A percentile compares a stretch with the other conserved stretches of the same genome.
These are phyloP conservation scores for Delitschia confertaspora DNA, from an alignment of 495 filamentous ascomycete species.

Conservation along the genomic window DNA sequence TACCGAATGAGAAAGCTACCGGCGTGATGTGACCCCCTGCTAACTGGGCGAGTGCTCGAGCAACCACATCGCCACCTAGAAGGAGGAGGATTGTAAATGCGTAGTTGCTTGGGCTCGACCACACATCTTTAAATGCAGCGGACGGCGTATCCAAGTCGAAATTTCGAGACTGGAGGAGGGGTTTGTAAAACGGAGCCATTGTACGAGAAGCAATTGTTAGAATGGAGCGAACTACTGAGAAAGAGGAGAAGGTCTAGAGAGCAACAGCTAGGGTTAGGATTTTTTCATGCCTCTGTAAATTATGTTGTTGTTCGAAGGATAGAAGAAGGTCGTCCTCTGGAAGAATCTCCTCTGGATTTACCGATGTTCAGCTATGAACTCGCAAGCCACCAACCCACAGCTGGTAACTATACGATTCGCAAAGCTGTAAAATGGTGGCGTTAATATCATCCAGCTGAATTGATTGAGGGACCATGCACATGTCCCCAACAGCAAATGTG, in stretches of 20 bases:
- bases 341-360: neutral
- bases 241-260: too few species aligned
- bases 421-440: too few species aligned
- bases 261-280: neutral
- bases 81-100: constrained; percentile 1
- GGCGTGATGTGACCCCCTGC: constrained; percentile 5
- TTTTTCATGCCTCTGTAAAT: neutral
- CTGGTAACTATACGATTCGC: too few species aligned
- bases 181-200: constrained; percentile 6
- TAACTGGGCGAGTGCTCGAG: constrained; percentile 1
- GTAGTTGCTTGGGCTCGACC: neutral
- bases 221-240: too few species aligned
- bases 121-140: neutral
- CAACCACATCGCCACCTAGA: constrained; percentile 4
- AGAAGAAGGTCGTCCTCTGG: neutral
- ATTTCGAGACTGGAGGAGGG: constrained; percentile 1
- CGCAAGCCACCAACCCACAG: neutral
- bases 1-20: constrained; percentile 8
- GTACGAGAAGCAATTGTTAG: neutral
- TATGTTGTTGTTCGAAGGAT: neutral
- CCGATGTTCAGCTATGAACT: neutral
- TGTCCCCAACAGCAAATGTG: too few species aligned
- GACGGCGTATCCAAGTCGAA: constrained; percentile 5
- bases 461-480: too few species aligned
- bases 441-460: too few species aligned